A percentile compares a stretch with the other conserved stretches of the same genome.
phyloP scores from a whole-genome alignment of 2,329 filamentous ascomycete species.

The Amesomyces nigricolor region DNA sequence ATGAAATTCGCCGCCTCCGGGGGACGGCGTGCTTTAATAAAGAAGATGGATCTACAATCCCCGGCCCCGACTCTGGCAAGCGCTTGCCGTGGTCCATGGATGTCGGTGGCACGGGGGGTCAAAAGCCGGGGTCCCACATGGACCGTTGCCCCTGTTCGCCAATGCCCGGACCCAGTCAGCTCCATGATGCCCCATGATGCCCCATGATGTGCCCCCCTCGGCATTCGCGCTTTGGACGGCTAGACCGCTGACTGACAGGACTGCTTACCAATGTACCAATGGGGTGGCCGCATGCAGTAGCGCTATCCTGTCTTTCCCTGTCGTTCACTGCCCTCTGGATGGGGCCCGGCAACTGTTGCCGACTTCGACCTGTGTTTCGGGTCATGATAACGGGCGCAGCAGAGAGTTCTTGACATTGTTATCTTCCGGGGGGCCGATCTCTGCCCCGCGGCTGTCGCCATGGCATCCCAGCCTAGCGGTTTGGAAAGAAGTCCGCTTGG shows the following conservation, averaged over 20 bases:
- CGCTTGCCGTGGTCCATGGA: slow-evolving; percentile 1
- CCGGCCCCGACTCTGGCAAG: background rate
- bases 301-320: background rate
- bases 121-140: background rate
- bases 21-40: slow-evolving; percentile 1
- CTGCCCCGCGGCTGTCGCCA: background rate
- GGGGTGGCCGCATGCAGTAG: background rate
- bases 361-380: background rate
- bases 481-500: background rate
- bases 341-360: background rate
- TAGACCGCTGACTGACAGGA: background rate
- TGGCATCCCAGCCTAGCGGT: background rate
- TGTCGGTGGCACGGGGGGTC: background rate
- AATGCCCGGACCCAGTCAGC: background rate
- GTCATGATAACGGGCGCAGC: background rate
- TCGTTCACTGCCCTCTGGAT: background rate
- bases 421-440: background rate
- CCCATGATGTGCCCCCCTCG: slow-evolving; percentile 7
- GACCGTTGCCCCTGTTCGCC: background rate
- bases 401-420: background rate
- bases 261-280: slow-evolving; percentile 7
- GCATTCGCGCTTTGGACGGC: slow-evolving; percentile 14
- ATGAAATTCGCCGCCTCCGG: slow-evolving; percentile 11
- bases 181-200: background rate
- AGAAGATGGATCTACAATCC: background rate